Evolutionary conservation across 2,329 filamentous ascomycete species (phyloP).

Genomic region (Aplosporella prunicola): DNA sequence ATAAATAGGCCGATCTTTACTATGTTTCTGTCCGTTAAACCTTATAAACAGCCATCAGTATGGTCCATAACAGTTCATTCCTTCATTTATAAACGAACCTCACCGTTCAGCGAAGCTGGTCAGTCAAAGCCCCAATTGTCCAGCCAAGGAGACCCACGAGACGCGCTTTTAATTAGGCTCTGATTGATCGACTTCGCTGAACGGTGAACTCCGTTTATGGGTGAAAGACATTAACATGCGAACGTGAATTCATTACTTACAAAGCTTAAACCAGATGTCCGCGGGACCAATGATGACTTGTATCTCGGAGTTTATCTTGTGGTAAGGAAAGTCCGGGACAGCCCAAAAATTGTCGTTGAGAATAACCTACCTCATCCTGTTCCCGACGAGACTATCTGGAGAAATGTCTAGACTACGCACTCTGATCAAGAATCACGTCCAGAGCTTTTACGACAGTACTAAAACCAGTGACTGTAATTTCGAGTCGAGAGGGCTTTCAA

Average conservation of each 20-base stretch:
- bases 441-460: slow-evolving; percentile 25
- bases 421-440: slow-evolving; percentile 28
- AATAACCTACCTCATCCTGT: slow-evolving; percentile 22
- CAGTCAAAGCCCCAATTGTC: too few relatives aligned
- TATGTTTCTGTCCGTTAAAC: slow-evolving; percentile 27
- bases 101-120: too few relatives aligned
- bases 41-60: neutral
- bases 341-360: too few relatives aligned
- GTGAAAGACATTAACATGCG: neutral
- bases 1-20: slow-evolving; percentile 25
- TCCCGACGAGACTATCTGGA: slow-evolving; percentile 23
- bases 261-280: slow-evolving; percentile 31
- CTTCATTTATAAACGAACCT: too few relatives aligned
- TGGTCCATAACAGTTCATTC: neutral
- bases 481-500: slow-evolving; percentile 18
- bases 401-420: slow-evolving; percentile 25
- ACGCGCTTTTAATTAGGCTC: too few relatives aligned
- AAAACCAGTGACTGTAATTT: slow-evolving; percentile 17
- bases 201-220: too few relatives aligned
- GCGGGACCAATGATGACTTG: slow-evolving; percentile 31
- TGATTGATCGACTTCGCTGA: too few relatives aligned
- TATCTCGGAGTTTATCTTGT: slow-evolving; percentile 27
- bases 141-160: too few relatives aligned
- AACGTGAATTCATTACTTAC: slow-evolving; percentile 13
- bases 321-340: too few relatives aligned